A percentile compares a stretch with the other conserved stretches of the same genome.
Evolutionary conservation across 352 stramenopile genomes (phyloP).

Genomic region (Bremia lactucae): DNA sequence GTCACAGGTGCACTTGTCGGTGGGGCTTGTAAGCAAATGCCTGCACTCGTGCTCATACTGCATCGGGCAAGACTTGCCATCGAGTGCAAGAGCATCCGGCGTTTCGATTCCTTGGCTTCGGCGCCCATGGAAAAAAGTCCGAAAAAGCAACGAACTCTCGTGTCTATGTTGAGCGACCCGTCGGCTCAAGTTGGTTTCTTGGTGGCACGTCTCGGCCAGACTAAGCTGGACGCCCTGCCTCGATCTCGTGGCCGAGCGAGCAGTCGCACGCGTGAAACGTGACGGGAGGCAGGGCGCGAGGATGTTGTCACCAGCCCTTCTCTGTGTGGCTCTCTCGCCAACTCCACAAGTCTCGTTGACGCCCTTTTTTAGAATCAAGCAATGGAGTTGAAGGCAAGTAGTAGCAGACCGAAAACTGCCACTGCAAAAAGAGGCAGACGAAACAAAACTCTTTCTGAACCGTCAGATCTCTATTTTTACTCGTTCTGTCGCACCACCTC

Average conservation of each 20-base stretch:
- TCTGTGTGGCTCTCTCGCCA: conserved; percentile 2
- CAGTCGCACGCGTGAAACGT: conserved; percentile 7
- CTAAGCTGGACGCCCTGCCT: conserved; percentile 1
- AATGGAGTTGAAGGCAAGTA: conserved; percentile 2
- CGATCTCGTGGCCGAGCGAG: conserved; percentile 2
- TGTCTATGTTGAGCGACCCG: conserved; percentile 13
- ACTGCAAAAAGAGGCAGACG: neutral
- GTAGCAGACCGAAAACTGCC: conserved; percentile 6
- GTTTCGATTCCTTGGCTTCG: conserved; percentile 26
- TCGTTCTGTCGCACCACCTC: neutral
- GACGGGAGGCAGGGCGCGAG: conserved; percentile 18
- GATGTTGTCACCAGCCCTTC: conserved; percentile 18
- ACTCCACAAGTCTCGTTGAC: conserved; percentile 20
- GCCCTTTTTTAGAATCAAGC: conserved; percentile 22
- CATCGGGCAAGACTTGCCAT: conserved; percentile 28
- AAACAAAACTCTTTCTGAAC: neutral
- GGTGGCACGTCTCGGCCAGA: too few relatives aligned
- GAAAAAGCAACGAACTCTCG: conserved; percentile 8
- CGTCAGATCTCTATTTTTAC: neutral
- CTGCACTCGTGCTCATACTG: conserved; percentile 5
- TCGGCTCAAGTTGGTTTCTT: conserved; percentile 15
- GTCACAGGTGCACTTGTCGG: conserved; percentile 1
- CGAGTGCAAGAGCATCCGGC: conserved; percentile 22
- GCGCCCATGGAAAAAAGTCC: conserved; percentile 22
- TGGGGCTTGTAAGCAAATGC: conserved; percentile 1